These are phyloP conservation scores for Ceriops decandra DNA, from an alignment of 345 rosid genomes.

Conservation along the genomic window DNA sequence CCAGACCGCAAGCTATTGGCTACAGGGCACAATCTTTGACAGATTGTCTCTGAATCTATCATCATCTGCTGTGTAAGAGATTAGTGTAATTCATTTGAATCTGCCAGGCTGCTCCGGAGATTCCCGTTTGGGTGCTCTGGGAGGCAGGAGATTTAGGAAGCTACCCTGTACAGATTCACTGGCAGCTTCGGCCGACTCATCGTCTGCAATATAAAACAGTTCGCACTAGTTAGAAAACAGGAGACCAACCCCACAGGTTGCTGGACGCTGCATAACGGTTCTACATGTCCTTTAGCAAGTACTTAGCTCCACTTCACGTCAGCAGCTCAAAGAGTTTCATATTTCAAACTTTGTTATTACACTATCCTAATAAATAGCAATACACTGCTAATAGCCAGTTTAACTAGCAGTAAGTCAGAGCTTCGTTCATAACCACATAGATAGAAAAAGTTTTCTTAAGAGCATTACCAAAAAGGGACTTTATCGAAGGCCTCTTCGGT, in stretches of 20 bases:
- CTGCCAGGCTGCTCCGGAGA: slow-evolving; percentile 50
- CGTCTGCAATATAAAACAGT: slow-evolving; percentile 42
- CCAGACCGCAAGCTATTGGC: slow-evolving; percentile 26
- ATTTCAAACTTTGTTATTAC: neutral
- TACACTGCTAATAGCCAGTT: neutral
- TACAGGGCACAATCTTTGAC: slow-evolving; percentile 12
- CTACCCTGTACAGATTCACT: slow-evolving; percentile 69
- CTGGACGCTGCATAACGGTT: neutral
- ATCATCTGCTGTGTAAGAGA: slow-evolving; percentile 9
- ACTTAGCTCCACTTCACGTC: no score
- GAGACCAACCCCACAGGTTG: neutral
- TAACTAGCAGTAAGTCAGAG: neutral
- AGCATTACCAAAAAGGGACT: slow-evolving; percentile 27
- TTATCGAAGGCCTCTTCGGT: slow-evolving; percentile 33
- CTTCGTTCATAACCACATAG: neutral
- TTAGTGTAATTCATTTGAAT: slow-evolving; percentile 32
- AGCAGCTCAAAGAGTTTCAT: no score
- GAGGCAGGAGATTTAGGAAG: slow-evolving; percentile 70
- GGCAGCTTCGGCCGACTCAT: slow-evolving; percentile 53
- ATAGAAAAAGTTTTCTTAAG: neutral
- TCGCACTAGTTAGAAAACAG: neutral
- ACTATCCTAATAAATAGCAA: neutral
- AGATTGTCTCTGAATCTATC: slow-evolving; percentile 2
- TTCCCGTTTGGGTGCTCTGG: slow-evolving; percentile 47
- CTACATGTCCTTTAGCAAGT: neutral